These are phyloP conservation scores for Aspergillus fructus DNA, from an alignment of 2,329 filamentous ascomycete species.

Conservation along the genomic window DNA sequence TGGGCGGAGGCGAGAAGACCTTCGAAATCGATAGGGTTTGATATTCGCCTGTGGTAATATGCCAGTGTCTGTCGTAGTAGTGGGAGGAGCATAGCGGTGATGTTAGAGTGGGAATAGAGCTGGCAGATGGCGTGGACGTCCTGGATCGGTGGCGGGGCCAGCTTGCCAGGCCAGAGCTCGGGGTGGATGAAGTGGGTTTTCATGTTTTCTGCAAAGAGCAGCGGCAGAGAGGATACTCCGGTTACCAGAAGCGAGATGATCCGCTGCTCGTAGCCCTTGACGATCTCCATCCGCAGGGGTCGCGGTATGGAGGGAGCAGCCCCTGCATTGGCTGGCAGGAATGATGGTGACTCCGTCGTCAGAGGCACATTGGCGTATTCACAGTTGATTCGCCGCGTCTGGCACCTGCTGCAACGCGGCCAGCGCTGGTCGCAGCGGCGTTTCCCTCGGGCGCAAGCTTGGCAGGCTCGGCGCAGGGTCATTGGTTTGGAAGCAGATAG, in stretches of 20 bases:
- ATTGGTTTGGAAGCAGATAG: neutral
- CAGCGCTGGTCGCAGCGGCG: constrained; percentile 28
- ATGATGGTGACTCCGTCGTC: neutral
- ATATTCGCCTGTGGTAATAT: constrained; percentile 13
- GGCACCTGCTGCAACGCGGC: constrained; percentile 27
- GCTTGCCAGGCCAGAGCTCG: constrained; percentile 15
- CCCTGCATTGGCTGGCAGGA: neutral
- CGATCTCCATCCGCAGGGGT: constrained; percentile 21
- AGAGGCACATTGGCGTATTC: constrained; percentile 27
- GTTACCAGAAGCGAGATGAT: constrained; percentile 23
- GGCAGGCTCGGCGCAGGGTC: constrained; percentile 29
- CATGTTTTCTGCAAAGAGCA: constrained; percentile 15
- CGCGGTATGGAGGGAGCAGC: constrained; percentile 4
- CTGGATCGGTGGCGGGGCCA: constrained; percentile 13
- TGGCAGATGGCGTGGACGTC: constrained; percentile 23
- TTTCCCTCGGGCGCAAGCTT: constrained; percentile 27
- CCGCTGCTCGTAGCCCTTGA: constrained; percentile 22
- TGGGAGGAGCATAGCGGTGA: constrained; percentile 2
- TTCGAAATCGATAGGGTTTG: constrained; percentile 18
- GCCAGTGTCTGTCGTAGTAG: constrained; percentile 16
- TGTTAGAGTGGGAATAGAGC: constrained; percentile 5
- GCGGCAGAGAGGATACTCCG: constrained; percentile 20
- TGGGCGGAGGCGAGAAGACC: constrained; percentile 27
- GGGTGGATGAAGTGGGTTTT: constrained; percentile 29
- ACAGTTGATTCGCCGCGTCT: constrained; percentile 20